Conservation (phyloP, 768 basidiomycete genomes). For the Candolleomyces aberdarensis region DNA sequence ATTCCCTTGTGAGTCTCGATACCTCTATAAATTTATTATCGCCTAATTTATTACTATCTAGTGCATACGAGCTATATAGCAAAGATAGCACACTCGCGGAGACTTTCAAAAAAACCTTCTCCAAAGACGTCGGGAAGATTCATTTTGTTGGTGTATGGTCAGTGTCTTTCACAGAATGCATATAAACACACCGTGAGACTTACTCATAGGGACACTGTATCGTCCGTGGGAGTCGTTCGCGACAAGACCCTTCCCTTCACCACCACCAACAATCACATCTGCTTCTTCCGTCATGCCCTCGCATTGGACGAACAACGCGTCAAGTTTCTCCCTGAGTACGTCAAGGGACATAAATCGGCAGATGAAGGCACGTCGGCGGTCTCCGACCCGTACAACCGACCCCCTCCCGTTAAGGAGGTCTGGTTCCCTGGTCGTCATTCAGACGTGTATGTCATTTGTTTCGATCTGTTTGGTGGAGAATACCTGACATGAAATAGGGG, state of each 20-base stretch:
- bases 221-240: neutral
- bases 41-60: neutral
- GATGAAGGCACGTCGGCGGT: neutral
- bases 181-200: neutral
- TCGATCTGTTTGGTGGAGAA: neutral
- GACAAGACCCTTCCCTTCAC: neutral
- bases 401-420: neutral
- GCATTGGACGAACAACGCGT: neutral
- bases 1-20: neutral
- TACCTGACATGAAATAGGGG: neutral
- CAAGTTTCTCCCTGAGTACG: neutral
- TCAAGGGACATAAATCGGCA: neutral
- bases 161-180: neutral
- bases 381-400: neutral
- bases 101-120: neutral
- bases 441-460: neutral
- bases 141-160: neutral
- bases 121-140: neutral
- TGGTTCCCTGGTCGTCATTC: neutral
- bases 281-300: neutral
- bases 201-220: neutral
- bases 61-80: neutral
- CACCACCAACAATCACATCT: neutral
- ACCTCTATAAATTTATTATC: neutral
- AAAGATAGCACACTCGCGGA: neutral